Evolutionary conservation across 2,329 filamentous ascomycete species (phyloP), one percentile per base, ranked within the genome.

Genomic region (Ophiocordyceps australis): DNA sequence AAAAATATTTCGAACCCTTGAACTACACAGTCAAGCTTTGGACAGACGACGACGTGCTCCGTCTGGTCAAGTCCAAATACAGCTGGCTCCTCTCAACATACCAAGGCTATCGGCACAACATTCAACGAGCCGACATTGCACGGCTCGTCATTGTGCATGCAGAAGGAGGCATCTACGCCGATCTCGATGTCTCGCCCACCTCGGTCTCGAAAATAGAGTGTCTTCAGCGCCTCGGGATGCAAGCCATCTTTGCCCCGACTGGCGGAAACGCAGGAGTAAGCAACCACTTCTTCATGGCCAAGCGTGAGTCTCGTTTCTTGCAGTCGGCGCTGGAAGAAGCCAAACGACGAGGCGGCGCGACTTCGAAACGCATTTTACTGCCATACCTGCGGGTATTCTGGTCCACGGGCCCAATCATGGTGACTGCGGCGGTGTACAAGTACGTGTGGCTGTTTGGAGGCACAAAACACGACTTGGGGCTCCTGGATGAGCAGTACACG

Each of bases 201-300:
- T 36, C 34, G 4, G 24, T 22, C 20, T 22, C 22, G 2, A 25
- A 26, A 5, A 24, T 35, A 14, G 13, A 12, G 7, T 40, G 38
- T n/a, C 27, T 39, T 5, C 37, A 34, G 18, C 22, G 14, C 2
- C 28, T 36, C 9, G 35, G 26, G 2, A 19, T 30, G 5, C 27
- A 35, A 14, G 35, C 27, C 22, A 28, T 35, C 3, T 33, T 41
- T n/a, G 33, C 32, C 1, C 27, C 38, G 1, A 39, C 31, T 1
- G 23, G 20, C 1, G 32, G 31, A 2, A 31, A 27, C 8, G 8
- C 13, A 7, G 33, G 37, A 0, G 12, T 38, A 10, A 41, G 38
- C 23, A 41, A 39, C 23, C 38, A 41, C 32, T 39, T 39, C 29
- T 37, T 41, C 35, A 38, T 41, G 37, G 38, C 35, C 1, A 24